Conservation (phyloP, 1,284 basidiomycete genomes). For the Somion occarium region DNA sequence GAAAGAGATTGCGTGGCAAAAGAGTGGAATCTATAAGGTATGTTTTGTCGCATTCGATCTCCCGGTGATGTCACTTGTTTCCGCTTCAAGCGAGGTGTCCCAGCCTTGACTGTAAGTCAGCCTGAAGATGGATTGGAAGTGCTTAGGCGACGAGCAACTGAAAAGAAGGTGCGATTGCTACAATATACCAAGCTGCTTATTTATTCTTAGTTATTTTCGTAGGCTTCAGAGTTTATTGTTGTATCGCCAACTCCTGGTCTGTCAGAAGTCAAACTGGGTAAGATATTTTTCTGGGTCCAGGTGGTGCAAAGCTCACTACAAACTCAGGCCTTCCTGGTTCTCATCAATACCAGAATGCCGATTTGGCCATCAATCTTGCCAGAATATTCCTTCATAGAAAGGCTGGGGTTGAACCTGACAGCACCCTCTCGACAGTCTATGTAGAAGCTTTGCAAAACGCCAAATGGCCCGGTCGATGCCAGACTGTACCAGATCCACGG, state of each 20-base stretch:
- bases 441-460: constrained; percentile 63
- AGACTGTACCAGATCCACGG: constrained; percentile 65
- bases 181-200: neutral
- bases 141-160: constrained; percentile 61
- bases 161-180: constrained; percentile 47
- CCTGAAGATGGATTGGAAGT: constrained; percentile 65
- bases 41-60: constrained; percentile 3
- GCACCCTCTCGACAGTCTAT: constrained; percentile 48
- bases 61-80: neutral
- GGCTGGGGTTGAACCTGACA: constrained; percentile 19
- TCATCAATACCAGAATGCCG: constrained; percentile 91
- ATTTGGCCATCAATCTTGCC: constrained; percentile 78
- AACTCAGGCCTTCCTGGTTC: constrained; percentile 74
- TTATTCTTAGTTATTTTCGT: constrained; percentile 1
- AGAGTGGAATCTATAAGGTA: constrained; percentile 96
- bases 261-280: constrained; percentile 60
- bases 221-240: constrained; percentile 53
- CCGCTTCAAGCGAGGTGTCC: constrained; percentile 60
- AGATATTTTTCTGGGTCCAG: neutral
- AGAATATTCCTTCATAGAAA: constrained; percentile 61
- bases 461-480: constrained; percentile 97
- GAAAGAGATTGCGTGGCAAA: constrained; percentile 90
- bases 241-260: constrained; percentile 46
- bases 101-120: constrained; percentile 83
- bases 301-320: neutral